Conservation (phyloP, 768 basidiomycete species). For the Suillus sp. region DNA sequence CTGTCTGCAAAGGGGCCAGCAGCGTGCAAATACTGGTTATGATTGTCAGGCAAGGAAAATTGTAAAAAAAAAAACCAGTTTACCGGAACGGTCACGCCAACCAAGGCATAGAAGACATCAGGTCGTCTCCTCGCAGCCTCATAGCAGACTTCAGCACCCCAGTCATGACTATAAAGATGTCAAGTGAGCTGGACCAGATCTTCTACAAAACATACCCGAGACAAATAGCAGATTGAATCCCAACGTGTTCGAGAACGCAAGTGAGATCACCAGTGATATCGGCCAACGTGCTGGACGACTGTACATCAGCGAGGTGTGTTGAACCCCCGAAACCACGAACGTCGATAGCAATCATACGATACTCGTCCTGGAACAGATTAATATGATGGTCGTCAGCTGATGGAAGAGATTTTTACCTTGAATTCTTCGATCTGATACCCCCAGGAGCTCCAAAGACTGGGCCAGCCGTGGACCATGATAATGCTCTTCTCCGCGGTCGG, state of each 20-base stretch:
- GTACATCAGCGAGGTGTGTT: conserved; percentile 62
- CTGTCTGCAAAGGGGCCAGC: conserved; percentile 50
- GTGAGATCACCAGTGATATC: conserved; percentile 65
- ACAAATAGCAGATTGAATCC: conserved; percentile 52
- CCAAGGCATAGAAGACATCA: conserved; percentile 59
- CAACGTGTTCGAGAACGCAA: conserved; percentile 59
- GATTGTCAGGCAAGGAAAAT: not conserved
- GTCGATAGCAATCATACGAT: conserved; percentile 65
- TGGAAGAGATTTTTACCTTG: conserved; percentile 39
- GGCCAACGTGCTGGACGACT: conserved; percentile 56
- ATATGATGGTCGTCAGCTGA: not conserved
- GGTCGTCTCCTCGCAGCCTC: conserved; percentile 70
- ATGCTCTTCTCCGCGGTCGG: conserved; percentile 51
- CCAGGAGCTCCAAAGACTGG: conserved; percentile 77
- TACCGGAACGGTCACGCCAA: conserved; percentile 65
- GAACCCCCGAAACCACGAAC: conserved; percentile 74
- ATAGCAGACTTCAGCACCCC: conserved; percentile 70
- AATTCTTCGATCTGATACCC: conserved; percentile 69
- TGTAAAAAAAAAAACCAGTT: conserved; percentile 19
- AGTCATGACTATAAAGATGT: conserved; percentile 59
- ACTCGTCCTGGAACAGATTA: conserved; percentile 46
- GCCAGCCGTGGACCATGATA: conserved; percentile 84
- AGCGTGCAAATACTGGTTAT: conserved; percentile 58
- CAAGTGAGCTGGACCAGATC: not conserved
- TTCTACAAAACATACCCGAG: conserved; percentile 51